Evolutionary conservation across 106 monocot species (phyloP).

Genomic region (Allium fistulosum): DNA sequence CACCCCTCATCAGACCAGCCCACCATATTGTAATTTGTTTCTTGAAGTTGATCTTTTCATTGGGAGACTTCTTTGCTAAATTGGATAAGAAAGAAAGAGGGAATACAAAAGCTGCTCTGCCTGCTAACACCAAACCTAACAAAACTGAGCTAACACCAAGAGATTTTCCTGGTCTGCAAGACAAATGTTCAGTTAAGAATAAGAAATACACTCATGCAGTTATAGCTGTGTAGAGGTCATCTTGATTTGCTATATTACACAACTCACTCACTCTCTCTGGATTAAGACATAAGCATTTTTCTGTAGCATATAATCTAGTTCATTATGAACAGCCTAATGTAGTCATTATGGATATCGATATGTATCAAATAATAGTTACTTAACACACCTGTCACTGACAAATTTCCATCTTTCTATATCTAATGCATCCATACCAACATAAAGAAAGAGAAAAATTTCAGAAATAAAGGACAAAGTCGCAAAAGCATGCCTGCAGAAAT

Average conservation of each 20-base stretch:
- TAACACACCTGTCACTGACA: conserved; percentile 66
- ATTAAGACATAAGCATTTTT: too few species aligned
- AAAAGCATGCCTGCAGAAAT: conserved; percentile 79
- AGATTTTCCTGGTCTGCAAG: conserved; percentile 78
- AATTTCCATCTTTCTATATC: conserved; percentile 97
- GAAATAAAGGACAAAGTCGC: conserved; percentile 97
- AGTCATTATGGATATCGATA: too few species aligned
- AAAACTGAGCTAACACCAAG: conserved; percentile 78
- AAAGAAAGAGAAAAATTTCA: conserved; percentile 90
- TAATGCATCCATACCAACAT: conserved; percentile 99
- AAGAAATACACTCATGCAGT: too few species aligned
- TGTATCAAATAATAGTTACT: neutral
- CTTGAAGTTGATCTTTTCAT: conserved; percentile 57
- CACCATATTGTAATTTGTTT: conserved; percentile 98
- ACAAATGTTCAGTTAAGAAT: too few species aligned
- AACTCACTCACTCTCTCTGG: too few species aligned
- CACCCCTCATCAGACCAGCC: conserved; percentile 99
- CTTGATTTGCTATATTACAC: too few species aligned
- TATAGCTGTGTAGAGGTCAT: too few species aligned
- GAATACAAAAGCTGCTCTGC: conserved; percentile 97
- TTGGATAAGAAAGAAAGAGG: conserved; percentile 91
- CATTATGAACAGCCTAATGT: too few species aligned
- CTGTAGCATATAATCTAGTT: too few species aligned
- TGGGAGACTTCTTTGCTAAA: conserved; percentile 43
- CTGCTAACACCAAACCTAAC: conserved; percentile 59